phyloP scores from a whole-genome alignment of 495 filamentous ascomycete species.

The Aspergillus saccharolyticus region DNA sequence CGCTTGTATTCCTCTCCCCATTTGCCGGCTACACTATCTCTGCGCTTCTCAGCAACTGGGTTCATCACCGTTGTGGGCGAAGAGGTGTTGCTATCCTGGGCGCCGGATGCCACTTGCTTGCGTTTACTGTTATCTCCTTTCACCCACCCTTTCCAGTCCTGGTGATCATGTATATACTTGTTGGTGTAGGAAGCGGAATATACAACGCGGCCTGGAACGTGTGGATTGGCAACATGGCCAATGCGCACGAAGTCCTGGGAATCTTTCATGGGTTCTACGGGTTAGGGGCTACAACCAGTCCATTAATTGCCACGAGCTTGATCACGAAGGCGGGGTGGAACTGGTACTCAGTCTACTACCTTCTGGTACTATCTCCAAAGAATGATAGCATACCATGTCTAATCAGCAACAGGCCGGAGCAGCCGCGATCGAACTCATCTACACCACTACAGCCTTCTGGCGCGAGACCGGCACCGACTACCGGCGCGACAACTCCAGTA shows the following conservation, averaged over 20 bases:
- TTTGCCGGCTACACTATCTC: conserved; percentile 50
- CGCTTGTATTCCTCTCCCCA: conserved; percentile 56
- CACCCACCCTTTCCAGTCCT: conserved; percentile 57
- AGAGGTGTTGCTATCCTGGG: conserved; percentile 64
- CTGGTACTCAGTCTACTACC: conserved; percentile 58
- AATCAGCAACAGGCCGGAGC: conserved; percentile 46
- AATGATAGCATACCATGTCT: background rate
- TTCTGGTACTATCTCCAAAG: conserved; percentile 34
- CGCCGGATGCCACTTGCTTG: conserved; percentile 55
- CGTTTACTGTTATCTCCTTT: conserved; percentile 49
- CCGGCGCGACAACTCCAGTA: conserved; percentile 23
- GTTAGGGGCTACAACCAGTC: conserved; percentile 49
- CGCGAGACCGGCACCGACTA: conserved; percentile 26
- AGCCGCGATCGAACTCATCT: conserved; percentile 50
- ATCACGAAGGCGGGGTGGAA: conserved; percentile 42
- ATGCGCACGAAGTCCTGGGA: conserved; percentile 52
- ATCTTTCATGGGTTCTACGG: conserved; percentile 56
- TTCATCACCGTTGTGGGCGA: conserved; percentile 59
- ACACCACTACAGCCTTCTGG: conserved; percentile 59
- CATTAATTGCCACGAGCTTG: conserved; percentile 51
- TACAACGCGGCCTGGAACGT: conserved; percentile 58
- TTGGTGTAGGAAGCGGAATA: conserved; percentile 54
- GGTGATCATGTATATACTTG: conserved; percentile 48
- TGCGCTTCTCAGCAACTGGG: conserved; percentile 46
- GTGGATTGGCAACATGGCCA: conserved; percentile 53